Conservation (phyloP, 306 rosid genomes). For the Lathyrus tuberosus region DNA sequence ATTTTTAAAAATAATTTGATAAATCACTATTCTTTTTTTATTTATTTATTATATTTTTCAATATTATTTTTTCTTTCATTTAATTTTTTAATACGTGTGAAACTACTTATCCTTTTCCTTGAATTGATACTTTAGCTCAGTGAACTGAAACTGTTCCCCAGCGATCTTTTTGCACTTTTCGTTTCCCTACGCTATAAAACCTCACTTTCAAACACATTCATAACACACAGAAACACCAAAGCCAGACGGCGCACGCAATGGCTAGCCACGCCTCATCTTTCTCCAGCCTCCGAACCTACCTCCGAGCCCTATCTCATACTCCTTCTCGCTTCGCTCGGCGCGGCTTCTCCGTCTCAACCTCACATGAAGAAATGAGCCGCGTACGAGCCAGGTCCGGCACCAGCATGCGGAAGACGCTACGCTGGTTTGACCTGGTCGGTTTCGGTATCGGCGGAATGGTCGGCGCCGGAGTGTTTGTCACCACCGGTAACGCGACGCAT, state of each 20-base stretch:
- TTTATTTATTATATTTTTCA: too few relatives aligned
- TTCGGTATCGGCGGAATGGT: conserved; percentile 94
- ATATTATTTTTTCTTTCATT: too few relatives aligned
- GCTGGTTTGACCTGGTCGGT: conserved; percentile 80
- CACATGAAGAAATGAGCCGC: conserved; percentile 68
- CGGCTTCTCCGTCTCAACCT: conserved; percentile 70
- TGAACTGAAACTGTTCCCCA: background rate
- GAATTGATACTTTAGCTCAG: conserved; percentile 17
- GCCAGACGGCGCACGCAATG: conserved; percentile 40
- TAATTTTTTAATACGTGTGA: too few relatives aligned
- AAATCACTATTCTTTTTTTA: too few relatives aligned
- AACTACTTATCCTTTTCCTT: background rate
- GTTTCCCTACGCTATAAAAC: background rate
- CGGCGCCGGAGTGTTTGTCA: conserved; percentile 89
- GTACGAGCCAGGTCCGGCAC: conserved; percentile 67
- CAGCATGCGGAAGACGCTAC: conserved; percentile 66
- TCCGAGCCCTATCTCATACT: conserved; percentile 62
- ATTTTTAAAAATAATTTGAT: too few relatives aligned
- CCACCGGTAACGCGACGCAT: conserved; percentile 73
- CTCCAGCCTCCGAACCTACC: conserved; percentile 63
- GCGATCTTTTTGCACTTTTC: conserved; percentile 11
- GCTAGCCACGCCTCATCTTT: conserved; percentile 62
- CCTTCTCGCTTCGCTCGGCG: conserved; percentile 75
- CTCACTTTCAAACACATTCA: conserved; percentile 6
- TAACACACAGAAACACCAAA: background rate